A percentile compares a stretch with the other conserved stretches of the same genome.
These are phyloP conservation scores for Wickerhamiella infanticola DNA, from an alignment of 1,139 yeast genomes.

Conservation along the genomic window DNA sequence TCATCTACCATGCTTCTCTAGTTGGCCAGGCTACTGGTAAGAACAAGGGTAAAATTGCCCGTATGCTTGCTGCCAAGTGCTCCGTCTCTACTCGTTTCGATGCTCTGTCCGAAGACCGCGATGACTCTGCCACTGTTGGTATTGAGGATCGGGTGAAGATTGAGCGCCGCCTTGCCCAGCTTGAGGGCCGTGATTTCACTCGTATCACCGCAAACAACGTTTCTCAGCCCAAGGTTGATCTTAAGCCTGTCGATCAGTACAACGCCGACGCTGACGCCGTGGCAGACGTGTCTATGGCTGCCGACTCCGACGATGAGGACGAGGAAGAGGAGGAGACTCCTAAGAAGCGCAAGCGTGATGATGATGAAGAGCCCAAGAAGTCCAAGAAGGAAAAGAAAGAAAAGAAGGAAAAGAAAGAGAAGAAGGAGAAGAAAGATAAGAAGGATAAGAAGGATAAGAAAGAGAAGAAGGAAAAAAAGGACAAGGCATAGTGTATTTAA, in stretches of 20 bases:
- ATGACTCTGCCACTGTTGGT: slow-evolving; percentile 89
- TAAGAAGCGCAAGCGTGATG: slow-evolving; percentile 21
- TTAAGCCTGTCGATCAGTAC: slow-evolving; percentile 73
- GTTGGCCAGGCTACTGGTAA: slow-evolving; percentile 96
- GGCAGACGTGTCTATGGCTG: slow-evolving; percentile 13
- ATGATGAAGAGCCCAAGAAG: slow-evolving; percentile 17
- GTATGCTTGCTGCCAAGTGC: slow-evolving; percentile 97
- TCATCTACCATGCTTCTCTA: slow-evolving; percentile 89
- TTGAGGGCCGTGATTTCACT: slow-evolving; percentile 66
- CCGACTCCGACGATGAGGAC: slow-evolving; percentile 9
- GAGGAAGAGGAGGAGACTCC: slow-evolving; percentile 15
- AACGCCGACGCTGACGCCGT: slow-evolving; percentile 82
- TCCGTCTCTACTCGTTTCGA: slow-evolving; percentile 94
- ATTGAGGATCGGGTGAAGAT: slow-evolving; percentile 83
- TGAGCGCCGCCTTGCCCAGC: slow-evolving; percentile 83
- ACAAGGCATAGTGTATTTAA: slow-evolving; percentile 17
- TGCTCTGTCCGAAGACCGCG: slow-evolving; percentile 93
- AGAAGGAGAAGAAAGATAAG: slow-evolving; percentile 17
- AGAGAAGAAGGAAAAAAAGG: slow-evolving; percentile 16
- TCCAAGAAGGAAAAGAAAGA: slow-evolving; percentile 15
- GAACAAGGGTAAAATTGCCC: slow-evolving; percentile 97
- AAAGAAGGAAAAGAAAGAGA: slow-evolving; percentile 22
- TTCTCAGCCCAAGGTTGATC: slow-evolving; percentile 53
- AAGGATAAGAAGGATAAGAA: slow-evolving; percentile 13
- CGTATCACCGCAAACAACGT: slow-evolving; percentile 24